Conservation (phyloP, 352 stramenopile species). For the Phytophthora pinifolia region DNA sequence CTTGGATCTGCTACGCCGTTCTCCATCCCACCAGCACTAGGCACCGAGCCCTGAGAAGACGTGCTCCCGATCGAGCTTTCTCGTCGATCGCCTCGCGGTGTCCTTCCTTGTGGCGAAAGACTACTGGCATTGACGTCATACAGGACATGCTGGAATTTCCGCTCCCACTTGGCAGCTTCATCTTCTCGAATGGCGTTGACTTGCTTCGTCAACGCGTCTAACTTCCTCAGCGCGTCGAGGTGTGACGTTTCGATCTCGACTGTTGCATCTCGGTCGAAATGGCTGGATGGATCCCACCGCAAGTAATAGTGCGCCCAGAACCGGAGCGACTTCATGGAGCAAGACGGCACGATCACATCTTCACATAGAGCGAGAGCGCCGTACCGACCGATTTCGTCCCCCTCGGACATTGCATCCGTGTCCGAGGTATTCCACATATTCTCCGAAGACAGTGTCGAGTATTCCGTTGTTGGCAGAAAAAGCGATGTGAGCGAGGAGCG, state of each 20-base stretch:
- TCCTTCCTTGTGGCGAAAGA: constrained; percentile 5
- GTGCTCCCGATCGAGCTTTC: constrained; percentile 30
- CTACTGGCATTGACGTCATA: constrained; percentile 7
- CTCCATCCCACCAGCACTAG: constrained; percentile 13
- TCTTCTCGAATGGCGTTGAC: constrained; percentile 27
- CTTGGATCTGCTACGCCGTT: not conserved
- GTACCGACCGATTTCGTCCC: constrained; percentile 39
- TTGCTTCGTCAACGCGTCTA: constrained; percentile 33
- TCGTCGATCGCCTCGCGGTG: constrained; percentile 5
- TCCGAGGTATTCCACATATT: constrained; percentile 35
- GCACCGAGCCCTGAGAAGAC: constrained; percentile 29
- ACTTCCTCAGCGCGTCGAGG: constrained; percentile 43
- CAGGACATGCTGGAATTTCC: constrained; percentile 21
- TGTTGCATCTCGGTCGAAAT: constrained; percentile 57
- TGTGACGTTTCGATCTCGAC: constrained; percentile 62
- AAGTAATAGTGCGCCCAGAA: constrained; percentile 86
- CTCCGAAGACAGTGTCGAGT: constrained; percentile 28
- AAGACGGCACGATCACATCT: constrained; percentile 71
- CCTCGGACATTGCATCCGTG: constrained; percentile 34
- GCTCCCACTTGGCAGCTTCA: constrained; percentile 35
- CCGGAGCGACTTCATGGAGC: constrained; percentile 61
- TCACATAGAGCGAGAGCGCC: constrained; percentile 36
- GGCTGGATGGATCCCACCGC: constrained; percentile 65
- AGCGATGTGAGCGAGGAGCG: constrained; percentile 40
- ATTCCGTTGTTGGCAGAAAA: constrained; percentile 33